Base-by-base conservation (phyloP, 2,329 filamentous ascomycete genomes). In the Metarhizium humberi region DNA sequence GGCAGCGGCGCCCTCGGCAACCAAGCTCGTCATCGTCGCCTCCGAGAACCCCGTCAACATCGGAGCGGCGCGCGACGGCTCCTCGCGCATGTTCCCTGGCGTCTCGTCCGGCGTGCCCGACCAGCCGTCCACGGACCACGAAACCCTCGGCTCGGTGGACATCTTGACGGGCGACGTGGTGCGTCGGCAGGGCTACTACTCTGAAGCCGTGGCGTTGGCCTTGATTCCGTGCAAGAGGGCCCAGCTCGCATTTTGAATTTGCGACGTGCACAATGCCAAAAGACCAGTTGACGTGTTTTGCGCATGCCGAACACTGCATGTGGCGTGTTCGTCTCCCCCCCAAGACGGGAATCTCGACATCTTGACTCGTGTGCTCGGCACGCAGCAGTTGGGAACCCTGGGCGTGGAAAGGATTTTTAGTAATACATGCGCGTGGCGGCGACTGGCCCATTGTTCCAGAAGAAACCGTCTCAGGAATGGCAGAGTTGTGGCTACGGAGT, bases 1-100 rank as follows among this genome's bases (percentile, higher is more conserved):
- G 18, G 18, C 49, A 18, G n/a, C 49, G 18, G 51, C 36, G 11
- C 11, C 25, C 10, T 25, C 53, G 32, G 30, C 40, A 51, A 50
- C 34, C 20, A 34, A 36, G 34, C 3, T 49, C 20, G 59, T 67
- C 65, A 55, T 74, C 38, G 65, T 74, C 5, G 68, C 72, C 7
- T 75, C 72, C 18, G 65, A 25, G 14, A 74, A 74, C 57, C 69
- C 71, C 36, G 66, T 72, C 61, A 75, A 74, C 53, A 67, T 73
- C 55, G 64, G 57, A 11, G 73, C 73, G 34, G 61, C 71, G 7
- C 61, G 60, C 6, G 57, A 68, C 32, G 73, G 70, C 50, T 75
- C 75, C 58, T 38, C 58, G 7, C 60, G 58, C 52, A 66, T 74
- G 63, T 67, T 73, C 30, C 69, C 71, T n/a, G 58, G 38, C 30